Base-by-base conservation (phyloP, 2,329 filamentous ascomycete species). In the Aspergillus sp. region DNA sequence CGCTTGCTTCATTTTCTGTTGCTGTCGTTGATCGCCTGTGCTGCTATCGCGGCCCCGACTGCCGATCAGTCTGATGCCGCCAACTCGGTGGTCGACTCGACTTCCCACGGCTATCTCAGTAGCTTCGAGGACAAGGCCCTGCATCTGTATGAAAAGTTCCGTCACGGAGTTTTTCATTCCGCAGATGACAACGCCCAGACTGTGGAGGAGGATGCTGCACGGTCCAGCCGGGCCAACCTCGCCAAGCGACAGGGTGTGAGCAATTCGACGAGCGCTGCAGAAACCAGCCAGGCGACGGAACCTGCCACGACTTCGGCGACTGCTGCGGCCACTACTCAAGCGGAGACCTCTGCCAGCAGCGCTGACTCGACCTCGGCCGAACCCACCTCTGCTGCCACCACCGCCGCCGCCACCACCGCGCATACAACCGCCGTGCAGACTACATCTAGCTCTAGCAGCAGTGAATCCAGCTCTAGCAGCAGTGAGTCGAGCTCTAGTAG, bases 151-250 rank as follows among this genome's bases (percentile, higher is more conserved):
- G 81, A 83, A 51, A 85, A 85, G 70, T 91, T 88, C 76, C 84
- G 87, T 71, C 84, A 90, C 70, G 89, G 89, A 60, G 82, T 91
- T 58, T 90, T 88, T 73, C 82, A 85, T 64, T 85, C 86, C 64
- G 88, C 90, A 69, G 82, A 81, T 65, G 80, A 82, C 10, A 88
- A 87, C 25, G 80, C 90, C 57, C 85, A 89, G 72, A 85, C 83
- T 36, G 81, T 90, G 28, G 84, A 87, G 75, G 79, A 80, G 47
- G 82, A 84, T 70, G 83, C 86, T 21, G 80, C 83, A 39, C 79
- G 90, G 39, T 87, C 88, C 17, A 85, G 82, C 9, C 84, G 85
- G 60, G 81, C 89, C 58, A 84, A 86, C 59, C 77, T 92, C 59
- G 89, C 85, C 39, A 87, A 86, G 75, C 84, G 89, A 63, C 84